Evolutionary conservation across 768 basidiomycete genomes (phyloP).

Genomic region (Gyrodon lividus): DNA sequence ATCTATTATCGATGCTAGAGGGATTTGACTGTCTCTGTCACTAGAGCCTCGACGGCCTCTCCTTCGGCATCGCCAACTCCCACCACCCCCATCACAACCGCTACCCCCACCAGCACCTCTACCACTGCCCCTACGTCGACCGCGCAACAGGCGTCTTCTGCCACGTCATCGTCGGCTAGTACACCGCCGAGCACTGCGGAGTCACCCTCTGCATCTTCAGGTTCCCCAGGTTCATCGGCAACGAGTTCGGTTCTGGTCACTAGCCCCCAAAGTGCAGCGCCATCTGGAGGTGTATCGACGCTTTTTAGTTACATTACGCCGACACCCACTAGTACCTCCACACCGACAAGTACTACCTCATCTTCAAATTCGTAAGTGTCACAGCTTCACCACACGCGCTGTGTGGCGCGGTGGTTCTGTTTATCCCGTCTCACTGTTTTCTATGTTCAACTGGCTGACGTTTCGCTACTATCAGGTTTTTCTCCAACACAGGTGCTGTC

Average conservation of each 20-base stretch:
- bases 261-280: conserved; percentile 2
- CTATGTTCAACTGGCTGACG: conserved; percentile 6
- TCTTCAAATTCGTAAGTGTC: conserved; percentile 28
- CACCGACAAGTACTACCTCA: neutral
- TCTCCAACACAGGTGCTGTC: conserved; percentile 69
- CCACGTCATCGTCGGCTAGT: conserved; percentile 6
- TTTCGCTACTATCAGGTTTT: conserved; percentile 46
- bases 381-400: neutral
- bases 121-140: neutral
- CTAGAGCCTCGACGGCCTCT: neutral
- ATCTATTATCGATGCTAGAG: neutral
- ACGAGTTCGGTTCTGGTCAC: neutral
- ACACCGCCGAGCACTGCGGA: neutral
- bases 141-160: neutral
- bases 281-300: conserved; percentile 9
- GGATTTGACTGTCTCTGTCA: neutral
- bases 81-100: neutral
- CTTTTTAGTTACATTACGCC: conserved; percentile 9
- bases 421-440: neutral
- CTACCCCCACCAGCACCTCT: conserved; percentile 1
- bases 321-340: neutral
- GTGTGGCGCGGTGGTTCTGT: neutral
- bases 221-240: conserved; percentile 5
- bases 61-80: neutral
- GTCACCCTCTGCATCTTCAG: conserved; percentile 1